A percentile compares a stretch with the other conserved stretches of the same genome.
Conservation (phyloP, 257 asterid species). For the Rubia yunnanensis region DNA sequence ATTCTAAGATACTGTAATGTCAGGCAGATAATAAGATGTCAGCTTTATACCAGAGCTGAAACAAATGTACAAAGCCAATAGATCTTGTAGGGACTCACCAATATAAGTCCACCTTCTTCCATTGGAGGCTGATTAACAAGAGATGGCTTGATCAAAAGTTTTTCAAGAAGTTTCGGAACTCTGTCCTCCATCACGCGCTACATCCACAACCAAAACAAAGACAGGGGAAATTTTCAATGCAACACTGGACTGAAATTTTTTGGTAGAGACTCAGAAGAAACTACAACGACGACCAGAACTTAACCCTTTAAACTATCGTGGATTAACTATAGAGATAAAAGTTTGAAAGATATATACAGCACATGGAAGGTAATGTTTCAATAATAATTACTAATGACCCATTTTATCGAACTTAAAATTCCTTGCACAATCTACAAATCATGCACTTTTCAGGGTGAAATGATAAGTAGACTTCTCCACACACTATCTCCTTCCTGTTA, state of each 20-base stretch:
- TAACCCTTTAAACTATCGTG: background rate
- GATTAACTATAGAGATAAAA: background rate
- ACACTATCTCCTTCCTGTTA: background rate
- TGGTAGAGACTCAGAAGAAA: background rate
- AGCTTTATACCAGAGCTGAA: conserved; percentile 13
- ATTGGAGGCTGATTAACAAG: conserved; percentile 80
- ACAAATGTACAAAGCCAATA: conserved; percentile 5
- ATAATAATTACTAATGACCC: background rate
- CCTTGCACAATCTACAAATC: background rate
- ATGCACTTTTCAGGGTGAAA: background rate
- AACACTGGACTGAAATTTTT: background rate
- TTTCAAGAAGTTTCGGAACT: conserved; percentile 87
- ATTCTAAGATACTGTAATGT: conserved; percentile 72
- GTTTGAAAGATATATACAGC: background rate
- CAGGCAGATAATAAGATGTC: conserved; percentile 21
- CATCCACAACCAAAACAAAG: conserved; percentile 14
- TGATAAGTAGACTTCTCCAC: background rate
- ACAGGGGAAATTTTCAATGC: background rate
- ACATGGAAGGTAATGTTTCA: background rate
- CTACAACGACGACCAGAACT: background rate
- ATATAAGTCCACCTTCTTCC: conserved; percentile 96
- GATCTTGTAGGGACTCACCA: conserved; percentile 40
- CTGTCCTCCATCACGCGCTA: conserved; percentile 98
- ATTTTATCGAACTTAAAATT: background rate
- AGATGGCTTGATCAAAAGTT: conserved; percentile 77